Conservation (phyloP, 1,284 basidiomycete species). For the Apiotrichum gamsii region DNA sequence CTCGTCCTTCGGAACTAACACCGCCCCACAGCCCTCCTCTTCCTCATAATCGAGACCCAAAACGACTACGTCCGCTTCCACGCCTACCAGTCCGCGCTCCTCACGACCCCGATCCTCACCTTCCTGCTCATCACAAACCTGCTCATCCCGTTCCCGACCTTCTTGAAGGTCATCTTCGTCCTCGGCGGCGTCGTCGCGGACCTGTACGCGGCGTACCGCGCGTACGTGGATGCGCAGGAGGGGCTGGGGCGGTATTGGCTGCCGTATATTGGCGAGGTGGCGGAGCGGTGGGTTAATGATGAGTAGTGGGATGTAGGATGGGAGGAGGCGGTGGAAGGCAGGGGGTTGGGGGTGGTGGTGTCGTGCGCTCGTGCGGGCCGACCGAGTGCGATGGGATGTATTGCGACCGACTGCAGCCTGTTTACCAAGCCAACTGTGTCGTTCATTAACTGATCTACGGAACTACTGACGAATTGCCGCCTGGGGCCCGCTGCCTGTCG, state of each 20-base stretch:
- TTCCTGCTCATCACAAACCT: constrained; percentile 60
- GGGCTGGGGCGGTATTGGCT: constrained; percentile 58
- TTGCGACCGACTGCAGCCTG: too few species aligned
- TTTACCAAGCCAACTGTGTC: too few species aligned
- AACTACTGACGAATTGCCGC: too few species aligned
- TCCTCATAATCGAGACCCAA: constrained; percentile 69
- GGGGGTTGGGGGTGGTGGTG: too few species aligned
- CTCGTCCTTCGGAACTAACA: constrained; percentile 1
- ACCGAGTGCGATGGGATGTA: too few species aligned
- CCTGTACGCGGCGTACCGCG: constrained; percentile 49
- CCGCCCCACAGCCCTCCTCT: constrained; percentile 54
- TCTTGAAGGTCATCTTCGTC: constrained; percentile 35
- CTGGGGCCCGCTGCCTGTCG: too few species aligned
- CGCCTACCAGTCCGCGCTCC: constrained; percentile 70
- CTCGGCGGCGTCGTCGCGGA: constrained; percentile 26
- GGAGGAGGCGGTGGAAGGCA: too few species aligned
- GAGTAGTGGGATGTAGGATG: too few species aligned
- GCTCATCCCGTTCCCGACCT: constrained; percentile 49
- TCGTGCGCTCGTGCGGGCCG: too few species aligned
- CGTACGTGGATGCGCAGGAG: constrained; percentile 60
- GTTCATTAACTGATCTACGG: too few species aligned
- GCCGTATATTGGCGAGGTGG: constrained; percentile 62
- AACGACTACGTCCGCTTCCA: constrained; percentile 77
- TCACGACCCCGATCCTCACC: constrained; percentile 61
- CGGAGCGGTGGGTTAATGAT: constrained; percentile 66